These are phyloP conservation scores for Lycium barbarum DNA, from an alignment of 257 asterid species.

Conservation along the genomic window DNA sequence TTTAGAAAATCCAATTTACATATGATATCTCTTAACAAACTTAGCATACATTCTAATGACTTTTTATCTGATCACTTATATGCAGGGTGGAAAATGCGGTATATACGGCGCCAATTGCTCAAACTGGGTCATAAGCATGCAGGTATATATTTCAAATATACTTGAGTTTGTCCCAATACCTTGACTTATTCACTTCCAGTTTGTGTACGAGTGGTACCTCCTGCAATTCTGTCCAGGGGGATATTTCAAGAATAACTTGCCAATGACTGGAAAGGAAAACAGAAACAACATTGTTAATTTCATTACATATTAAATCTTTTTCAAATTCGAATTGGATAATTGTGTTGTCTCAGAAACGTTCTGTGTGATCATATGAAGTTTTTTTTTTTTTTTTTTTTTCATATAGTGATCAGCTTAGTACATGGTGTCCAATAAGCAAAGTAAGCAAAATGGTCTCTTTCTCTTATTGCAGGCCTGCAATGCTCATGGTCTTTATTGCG, in stretches of 20 bases:
- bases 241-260: not conserved
- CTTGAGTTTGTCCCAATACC: not conserved
- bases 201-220: not conserved
- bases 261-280: not conserved
- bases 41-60: not conserved
- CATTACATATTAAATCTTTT: not conserved
- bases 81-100: constrained; percentile 80
- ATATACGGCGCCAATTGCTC: constrained; percentile 83
- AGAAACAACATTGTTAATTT: not conserved
- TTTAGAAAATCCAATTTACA: not conserved
- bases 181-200: not conserved
- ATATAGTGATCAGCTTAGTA: not conserved
- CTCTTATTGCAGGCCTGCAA: constrained; percentile 73
- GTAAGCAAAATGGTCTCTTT: not conserved
- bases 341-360: not conserved
- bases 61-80: constrained; percentile 16
- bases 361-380: not conserved
- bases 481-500: constrained; percentile 75
- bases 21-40: not conserved
- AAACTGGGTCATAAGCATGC: constrained; percentile 82
- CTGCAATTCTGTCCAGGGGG: not conserved
- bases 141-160: constrained; percentile 44
- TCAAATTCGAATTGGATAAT: not conserved
- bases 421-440: not conserved
- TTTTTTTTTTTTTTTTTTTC: not conserved